Conservation (phyloP, 1,284 basidiomycete genomes). For the Melampsora americana region DNA sequence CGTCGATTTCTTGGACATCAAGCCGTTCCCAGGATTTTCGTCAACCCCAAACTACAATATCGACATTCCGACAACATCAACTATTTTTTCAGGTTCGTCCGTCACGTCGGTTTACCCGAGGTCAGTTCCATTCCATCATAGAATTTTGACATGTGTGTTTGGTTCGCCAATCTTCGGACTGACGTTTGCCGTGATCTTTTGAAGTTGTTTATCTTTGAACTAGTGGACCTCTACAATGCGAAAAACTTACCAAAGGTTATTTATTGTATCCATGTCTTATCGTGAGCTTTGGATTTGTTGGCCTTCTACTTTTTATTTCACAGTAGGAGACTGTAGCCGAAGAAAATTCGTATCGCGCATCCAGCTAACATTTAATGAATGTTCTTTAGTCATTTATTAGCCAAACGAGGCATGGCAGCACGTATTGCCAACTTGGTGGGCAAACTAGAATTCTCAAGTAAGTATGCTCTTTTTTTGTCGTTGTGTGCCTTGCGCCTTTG, state of each 20-base stretch:
- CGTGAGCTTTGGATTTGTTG: constrained; percentile 58
- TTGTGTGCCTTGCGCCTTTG: not conserved
- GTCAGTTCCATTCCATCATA: constrained; percentile 57
- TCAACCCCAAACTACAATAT: constrained; percentile 87
- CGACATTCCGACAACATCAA: constrained; percentile 98
- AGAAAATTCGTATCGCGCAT: not conserved
- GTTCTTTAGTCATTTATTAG: constrained; percentile 76
- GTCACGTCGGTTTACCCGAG: constrained; percentile 83
- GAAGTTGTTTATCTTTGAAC: constrained; percentile 91
- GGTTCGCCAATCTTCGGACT: too few relatives aligned
- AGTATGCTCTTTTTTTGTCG: constrained; percentile 23
- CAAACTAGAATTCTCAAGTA: constrained; percentile 76
- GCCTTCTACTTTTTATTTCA: not conserved
- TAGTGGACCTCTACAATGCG: constrained; percentile 97
- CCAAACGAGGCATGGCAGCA: constrained; percentile 81
- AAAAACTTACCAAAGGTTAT: constrained; percentile 99
- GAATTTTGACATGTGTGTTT: too few relatives aligned
- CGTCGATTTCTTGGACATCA: constrained; percentile 75
- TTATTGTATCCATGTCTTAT: constrained; percentile 96
- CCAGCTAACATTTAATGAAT: constrained; percentile 10
- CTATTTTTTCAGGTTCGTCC: constrained; percentile 85
- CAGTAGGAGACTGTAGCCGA: not conserved
- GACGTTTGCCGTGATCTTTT: not conserved
- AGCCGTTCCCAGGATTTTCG: constrained; percentile 83
- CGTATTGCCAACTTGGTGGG: constrained; percentile 91